Conservation (phyloP, 768 basidiomycete species). For the Ramaria sp. region DNA sequence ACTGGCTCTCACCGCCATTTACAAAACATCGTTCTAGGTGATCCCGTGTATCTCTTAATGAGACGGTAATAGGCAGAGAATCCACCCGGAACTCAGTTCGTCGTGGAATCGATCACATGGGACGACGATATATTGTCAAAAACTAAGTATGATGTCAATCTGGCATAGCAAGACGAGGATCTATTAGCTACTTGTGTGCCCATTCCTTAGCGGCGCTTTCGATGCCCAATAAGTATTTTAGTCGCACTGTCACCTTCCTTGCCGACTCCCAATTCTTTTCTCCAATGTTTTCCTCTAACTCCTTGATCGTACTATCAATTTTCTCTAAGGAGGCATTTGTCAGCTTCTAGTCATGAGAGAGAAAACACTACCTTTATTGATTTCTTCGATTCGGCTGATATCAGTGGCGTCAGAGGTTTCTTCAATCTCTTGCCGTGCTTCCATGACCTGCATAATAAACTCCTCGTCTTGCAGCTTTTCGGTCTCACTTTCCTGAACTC, state of each 20-base stretch:
- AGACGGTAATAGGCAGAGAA: constrained; percentile 42
- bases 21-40: constrained; percentile 84
- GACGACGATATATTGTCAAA: neutral
- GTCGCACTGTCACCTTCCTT: constrained; percentile 48
- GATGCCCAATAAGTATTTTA: constrained; percentile 66
- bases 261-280: constrained; percentile 41
- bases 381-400: constrained; percentile 38
- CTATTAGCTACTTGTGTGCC: neutral
- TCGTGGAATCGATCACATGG: no score
- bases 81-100: neutral
- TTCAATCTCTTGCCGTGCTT: constrained; percentile 67
- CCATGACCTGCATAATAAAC: constrained; percentile 71
- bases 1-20: constrained; percentile 90
- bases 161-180: neutral
- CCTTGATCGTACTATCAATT: constrained; percentile 32
- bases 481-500: constrained; percentile 46
- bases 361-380: constrained; percentile 43
- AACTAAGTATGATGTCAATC: neutral
- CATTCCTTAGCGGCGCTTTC: constrained; percentile 33
- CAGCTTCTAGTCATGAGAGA: neutral
- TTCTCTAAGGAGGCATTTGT: constrained; percentile 31
- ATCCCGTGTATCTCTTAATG: constrained; percentile 84
- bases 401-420: constrained; percentile 38
- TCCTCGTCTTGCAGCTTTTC: constrained; percentile 63
- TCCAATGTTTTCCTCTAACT: constrained; percentile 10